These are phyloP conservation scores for Xylariaceae sp. DNA, from an alignment of 2,329 filamentous ascomycete genomes.

Conservation along the genomic window DNA sequence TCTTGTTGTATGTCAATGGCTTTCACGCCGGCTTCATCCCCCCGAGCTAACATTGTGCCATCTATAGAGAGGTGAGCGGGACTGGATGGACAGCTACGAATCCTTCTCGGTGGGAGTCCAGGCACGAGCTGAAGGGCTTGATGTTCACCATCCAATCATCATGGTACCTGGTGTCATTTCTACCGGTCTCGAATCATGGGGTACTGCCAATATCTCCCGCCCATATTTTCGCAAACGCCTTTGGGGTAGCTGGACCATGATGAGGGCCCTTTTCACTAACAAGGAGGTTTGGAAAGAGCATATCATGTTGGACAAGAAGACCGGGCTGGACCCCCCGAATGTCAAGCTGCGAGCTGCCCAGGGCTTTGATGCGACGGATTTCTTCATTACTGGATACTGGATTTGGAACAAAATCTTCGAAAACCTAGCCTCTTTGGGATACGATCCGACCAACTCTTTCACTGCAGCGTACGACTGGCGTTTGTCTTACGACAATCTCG, in stretches of 20 bases:
- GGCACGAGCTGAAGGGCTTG: constrained; percentile 73
- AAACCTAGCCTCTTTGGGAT: constrained; percentile 91
- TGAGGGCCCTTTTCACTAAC: constrained; percentile 87
- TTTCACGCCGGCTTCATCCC: neutral
- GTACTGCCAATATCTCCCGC: constrained; percentile 76
- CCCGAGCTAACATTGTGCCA: constrained; percentile 15
- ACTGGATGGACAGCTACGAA: constrained; percentile 80
- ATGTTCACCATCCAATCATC: constrained; percentile 81
- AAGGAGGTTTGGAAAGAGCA: constrained; percentile 94
- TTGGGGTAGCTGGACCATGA: constrained; percentile 99
- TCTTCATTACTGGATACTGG: constrained; percentile 91
- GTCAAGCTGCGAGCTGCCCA: constrained; percentile 91
- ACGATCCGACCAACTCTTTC: constrained; percentile 76
- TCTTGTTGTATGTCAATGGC: constrained; percentile 60
- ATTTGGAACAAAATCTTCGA: constrained; percentile 99
- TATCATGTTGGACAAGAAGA: constrained; percentile 91
- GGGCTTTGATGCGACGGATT: constrained; percentile 96
- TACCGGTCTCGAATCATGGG: constrained; percentile 94
- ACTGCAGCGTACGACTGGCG: constrained; percentile 86
- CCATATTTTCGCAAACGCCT: constrained; percentile 91
- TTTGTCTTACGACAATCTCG: constrained; percentile 83
- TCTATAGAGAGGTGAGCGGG: constrained; percentile 73
- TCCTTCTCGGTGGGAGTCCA: constrained; percentile 88
- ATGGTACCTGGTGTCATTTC: constrained; percentile 99
- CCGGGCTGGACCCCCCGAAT: constrained; percentile 83